Evolutionary conservation across 2,329 filamentous ascomycete genomes (phyloP).

Genomic region (Alternaria hordeiaustralica): DNA sequence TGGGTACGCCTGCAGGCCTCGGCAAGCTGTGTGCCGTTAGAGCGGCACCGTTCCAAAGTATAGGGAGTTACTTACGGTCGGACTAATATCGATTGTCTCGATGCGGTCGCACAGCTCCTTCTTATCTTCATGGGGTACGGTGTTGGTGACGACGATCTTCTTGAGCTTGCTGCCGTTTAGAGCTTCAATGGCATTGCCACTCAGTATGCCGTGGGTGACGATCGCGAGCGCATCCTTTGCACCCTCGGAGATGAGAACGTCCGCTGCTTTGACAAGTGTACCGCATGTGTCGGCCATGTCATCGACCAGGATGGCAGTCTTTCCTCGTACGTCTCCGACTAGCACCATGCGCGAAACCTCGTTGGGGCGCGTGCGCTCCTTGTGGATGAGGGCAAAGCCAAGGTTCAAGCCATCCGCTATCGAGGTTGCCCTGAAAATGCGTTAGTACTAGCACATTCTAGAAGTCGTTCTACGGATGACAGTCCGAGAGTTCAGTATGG

Average conservation of each 20-base stretch:
- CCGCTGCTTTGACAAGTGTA: slow-evolving; percentile 85
- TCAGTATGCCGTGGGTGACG: slow-evolving; percentile 92
- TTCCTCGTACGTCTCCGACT: slow-evolving; percentile 90
- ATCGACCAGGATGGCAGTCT: slow-evolving; percentile 93
- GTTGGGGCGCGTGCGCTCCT: slow-evolving; percentile 89
- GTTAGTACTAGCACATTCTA: slow-evolving; percentile 19
- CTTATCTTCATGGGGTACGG: slow-evolving; percentile 81
- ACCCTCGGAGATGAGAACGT: slow-evolving; percentile 79
- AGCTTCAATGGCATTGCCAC: slow-evolving; percentile 85
- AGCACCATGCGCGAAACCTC: slow-evolving; percentile 93
- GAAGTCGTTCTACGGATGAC: neutral
- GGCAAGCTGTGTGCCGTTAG: slow-evolving; percentile 57
- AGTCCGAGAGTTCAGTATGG: slow-evolving; percentile 1
- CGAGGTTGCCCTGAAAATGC: slow-evolving; percentile 71
- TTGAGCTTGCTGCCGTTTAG: slow-evolving; percentile 79
- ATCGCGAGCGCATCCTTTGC: slow-evolving; percentile 91
- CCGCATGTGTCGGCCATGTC: slow-evolving; percentile 98
- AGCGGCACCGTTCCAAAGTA: neutral
- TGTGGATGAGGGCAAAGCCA: slow-evolving; percentile 93
- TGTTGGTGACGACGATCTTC: slow-evolving; percentile 89
- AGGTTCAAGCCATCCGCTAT: slow-evolving; percentile 92
- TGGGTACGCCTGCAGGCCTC: slow-evolving; percentile 76
- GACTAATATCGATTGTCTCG: slow-evolving; percentile 89
- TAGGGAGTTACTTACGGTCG: slow-evolving; percentile 62
- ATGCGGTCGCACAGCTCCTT: slow-evolving; percentile 78